These are phyloP conservation scores for Jackrogersella minutella DNA, from an alignment of 495 filamentous ascomycete species.

Conservation along the genomic window DNA sequence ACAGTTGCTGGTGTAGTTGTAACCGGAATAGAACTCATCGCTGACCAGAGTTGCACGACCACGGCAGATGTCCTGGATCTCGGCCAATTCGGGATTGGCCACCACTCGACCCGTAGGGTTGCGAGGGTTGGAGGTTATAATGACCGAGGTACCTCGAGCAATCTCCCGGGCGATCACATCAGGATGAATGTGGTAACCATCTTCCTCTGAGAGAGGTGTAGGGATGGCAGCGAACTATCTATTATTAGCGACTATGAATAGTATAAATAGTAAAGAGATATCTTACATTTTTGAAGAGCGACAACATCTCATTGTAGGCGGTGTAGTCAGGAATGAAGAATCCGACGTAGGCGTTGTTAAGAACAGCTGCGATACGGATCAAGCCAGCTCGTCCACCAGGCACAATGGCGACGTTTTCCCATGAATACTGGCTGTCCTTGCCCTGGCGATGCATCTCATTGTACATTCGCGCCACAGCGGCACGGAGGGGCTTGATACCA, in stretches of 20 bases:
- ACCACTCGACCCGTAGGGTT: slow-evolving; percentile 94
- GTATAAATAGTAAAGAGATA: background rate
- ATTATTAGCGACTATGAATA: slow-evolving; percentile 2
- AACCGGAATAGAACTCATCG: slow-evolving; percentile 97
- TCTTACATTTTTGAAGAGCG: slow-evolving; percentile 83
- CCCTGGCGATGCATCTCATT: slow-evolving; percentile 90
- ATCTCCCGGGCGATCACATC: slow-evolving; percentile 93
- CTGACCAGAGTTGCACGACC: slow-evolving; percentile 89
- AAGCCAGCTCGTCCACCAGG: slow-evolving; percentile 91
- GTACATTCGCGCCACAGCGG: slow-evolving; percentile 91
- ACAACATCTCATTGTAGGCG: slow-evolving; percentile 96
- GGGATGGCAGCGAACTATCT: slow-evolving; percentile 87
- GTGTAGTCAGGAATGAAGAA: slow-evolving; percentile 84
- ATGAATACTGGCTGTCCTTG: slow-evolving; percentile 91
- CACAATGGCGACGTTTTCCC: slow-evolving; percentile 98
- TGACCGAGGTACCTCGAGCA: slow-evolving; percentile 83
- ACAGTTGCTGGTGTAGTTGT: slow-evolving; percentile 91
- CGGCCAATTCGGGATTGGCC: slow-evolving; percentile 77
- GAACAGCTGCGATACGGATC: slow-evolving; percentile 91
- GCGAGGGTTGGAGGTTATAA: slow-evolving; percentile 94
- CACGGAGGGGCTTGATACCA: slow-evolving; percentile 88
- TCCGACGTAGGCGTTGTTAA: slow-evolving; percentile 89
- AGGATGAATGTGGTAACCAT: slow-evolving; percentile 89
- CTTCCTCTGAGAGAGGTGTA: slow-evolving; percentile 80
- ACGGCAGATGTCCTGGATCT: slow-evolving; percentile 91